Conservation (phyloP, 1,284 basidiomycete species). For the Leccinum subspadiceum region DNA sequence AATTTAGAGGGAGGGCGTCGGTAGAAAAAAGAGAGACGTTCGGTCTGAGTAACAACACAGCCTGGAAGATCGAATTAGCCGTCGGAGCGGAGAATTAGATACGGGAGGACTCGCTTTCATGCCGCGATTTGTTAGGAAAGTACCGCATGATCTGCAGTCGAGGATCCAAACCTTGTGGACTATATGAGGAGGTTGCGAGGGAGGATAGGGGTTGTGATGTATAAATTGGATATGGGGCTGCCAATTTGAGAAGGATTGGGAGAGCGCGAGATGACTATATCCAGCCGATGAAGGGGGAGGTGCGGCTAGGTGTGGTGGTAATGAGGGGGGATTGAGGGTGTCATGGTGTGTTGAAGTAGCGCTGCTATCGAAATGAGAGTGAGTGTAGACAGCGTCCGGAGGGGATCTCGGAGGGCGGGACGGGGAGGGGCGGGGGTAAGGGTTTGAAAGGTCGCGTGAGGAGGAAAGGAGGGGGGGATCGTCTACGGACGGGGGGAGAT, state of each 20-base stretch:
- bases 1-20: conserved; percentile 78
- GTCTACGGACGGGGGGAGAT: background rate
- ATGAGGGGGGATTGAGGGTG: conserved; percentile 17
- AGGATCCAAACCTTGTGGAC: conserved; percentile 77
- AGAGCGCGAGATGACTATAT: conserved; percentile 25
- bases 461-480: conserved; percentile 2
- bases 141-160: conserved; percentile 72
- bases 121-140: conserved; percentile 78
- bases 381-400: conserved; percentile 21
- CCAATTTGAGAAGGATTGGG: conserved; percentile 24
- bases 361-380: conserved; percentile 35
- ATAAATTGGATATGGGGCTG: conserved; percentile 24
- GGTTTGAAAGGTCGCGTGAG: conserved; percentile 15
- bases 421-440: conserved; percentile 22
- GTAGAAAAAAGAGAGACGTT: conserved; percentile 83
- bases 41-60: conserved; percentile 78
- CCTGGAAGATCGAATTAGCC: conserved; percentile 43
- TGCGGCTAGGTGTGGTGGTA: conserved; percentile 12
- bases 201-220: conserved; percentile 41
- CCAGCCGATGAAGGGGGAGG: conserved; percentile 20
- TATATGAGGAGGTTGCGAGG: conserved; percentile 40
- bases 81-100: conserved; percentile 1
- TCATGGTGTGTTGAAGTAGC: conserved; percentile 17
- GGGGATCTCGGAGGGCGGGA: conserved; percentile 17
- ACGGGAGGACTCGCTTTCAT: conserved; percentile 63